phyloP scores from a whole-genome alignment of 371 early-diverging fungal species.

The Parasitella parasitica region DNA sequence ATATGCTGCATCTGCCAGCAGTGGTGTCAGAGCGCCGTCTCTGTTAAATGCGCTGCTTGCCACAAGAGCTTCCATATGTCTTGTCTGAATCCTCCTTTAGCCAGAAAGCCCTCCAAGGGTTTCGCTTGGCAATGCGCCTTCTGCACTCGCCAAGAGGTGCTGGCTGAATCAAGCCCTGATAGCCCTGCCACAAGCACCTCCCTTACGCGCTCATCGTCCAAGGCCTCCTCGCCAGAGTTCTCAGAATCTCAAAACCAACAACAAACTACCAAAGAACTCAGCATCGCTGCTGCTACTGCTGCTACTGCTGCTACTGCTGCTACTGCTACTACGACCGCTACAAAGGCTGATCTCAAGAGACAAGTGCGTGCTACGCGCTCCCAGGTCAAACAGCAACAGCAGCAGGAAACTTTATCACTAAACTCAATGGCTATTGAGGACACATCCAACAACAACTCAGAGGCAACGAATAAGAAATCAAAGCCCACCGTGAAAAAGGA shows the following conservation, averaged over 20 bases:
- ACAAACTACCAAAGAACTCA: background rate
- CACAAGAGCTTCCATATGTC: constrained; percentile 74
- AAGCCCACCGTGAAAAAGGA: background rate
- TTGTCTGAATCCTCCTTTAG: constrained; percentile 75
- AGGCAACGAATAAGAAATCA: background rate
- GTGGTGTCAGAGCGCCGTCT: constrained; percentile 68
- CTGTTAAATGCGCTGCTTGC: constrained; percentile 72
- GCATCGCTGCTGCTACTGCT: background rate
- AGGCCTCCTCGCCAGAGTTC: background rate
- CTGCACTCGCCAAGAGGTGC: constrained; percentile 49
- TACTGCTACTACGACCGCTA: background rate
- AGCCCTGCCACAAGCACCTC: background rate
- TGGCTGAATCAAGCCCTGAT: constrained; percentile 2
- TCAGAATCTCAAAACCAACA: background rate
- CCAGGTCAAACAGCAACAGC: background rate
- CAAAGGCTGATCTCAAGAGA: background rate
- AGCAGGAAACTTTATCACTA: background rate
- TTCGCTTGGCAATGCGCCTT: constrained; percentile 82
- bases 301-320: background rate
- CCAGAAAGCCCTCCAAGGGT: constrained; percentile 74
- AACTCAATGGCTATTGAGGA: background rate
- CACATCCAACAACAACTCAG: background rate
- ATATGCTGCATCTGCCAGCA: constrained; percentile 76
- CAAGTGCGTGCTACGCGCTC: constrained; percentile 2
- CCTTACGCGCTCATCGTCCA: background rate